A percentile compares a stretch with the other conserved stretches of the same genome.
phyloP scores from a whole-genome alignment of 768 basidiomycete species.

The Rhodotorula sphaerocarpa region DNA sequence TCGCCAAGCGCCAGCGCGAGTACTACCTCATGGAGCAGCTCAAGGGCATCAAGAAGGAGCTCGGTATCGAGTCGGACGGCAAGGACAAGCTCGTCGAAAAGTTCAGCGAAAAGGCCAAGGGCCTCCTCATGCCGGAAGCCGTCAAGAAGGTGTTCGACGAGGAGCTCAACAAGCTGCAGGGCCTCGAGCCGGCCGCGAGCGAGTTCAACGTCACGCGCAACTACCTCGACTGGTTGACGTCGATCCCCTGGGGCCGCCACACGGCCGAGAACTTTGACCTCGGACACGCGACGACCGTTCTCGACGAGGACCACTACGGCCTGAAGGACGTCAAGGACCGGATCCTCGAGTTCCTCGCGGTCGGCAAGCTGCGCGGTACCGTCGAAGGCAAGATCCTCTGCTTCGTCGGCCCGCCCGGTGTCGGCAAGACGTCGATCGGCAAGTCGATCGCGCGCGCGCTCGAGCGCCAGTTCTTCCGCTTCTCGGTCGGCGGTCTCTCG shows the following conservation, averaged over 20 bases:
- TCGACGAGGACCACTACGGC: conserved; percentile 87
- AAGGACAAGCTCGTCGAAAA: conserved; percentile 72
- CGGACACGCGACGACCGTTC: conserved; percentile 58
- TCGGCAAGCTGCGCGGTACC: conserved; percentile 75
- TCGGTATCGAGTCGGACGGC: conserved; percentile 63
- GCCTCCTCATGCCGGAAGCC: conserved; percentile 68
- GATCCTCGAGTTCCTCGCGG: conserved; percentile 83
- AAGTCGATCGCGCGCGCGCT: conserved; percentile 89
- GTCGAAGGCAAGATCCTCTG: conserved; percentile 97
- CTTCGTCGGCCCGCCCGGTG: conserved; percentile 91
- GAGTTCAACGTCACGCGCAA: conserved; percentile 41
- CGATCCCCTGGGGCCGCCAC: conserved; percentile 96
- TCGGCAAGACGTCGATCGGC: conserved; percentile 93
- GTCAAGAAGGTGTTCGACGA: conserved; percentile 94
- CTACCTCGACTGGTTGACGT: conserved; percentile 60
- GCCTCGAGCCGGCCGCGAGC: conserved; percentile 54
- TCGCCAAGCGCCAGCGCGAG: conserved; percentile 44
- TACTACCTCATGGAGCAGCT: conserved; percentile 40
- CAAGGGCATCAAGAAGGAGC: conserved; percentile 43
- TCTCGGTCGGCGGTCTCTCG: conserved; percentile 90
- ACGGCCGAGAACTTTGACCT: conserved; percentile 72
- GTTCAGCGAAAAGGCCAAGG: conserved; percentile 68
- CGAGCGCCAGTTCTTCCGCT: conserved; percentile 85
- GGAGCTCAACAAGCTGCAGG: conserved; percentile 79
- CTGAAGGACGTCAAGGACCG: conserved; percentile 92